Percentiles rank a stretch among this genome's conserved stretches.
phyloP scores from a whole-genome alignment of 2,329 filamentous ascomycete genomes.

The Thielaviopsis musarum region DNA sequence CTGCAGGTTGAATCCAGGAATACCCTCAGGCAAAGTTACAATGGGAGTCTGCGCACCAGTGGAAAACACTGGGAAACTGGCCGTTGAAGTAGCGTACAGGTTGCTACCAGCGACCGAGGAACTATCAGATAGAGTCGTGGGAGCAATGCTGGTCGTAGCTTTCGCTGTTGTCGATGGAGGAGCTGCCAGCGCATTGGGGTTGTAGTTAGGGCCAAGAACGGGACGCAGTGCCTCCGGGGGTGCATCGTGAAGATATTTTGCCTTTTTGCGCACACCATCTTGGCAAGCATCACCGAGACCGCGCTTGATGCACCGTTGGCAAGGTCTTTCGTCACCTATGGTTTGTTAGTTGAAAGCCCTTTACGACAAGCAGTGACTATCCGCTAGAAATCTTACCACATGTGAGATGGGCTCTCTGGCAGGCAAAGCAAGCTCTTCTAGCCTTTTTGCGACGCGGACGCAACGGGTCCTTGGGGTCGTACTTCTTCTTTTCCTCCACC shows the following conservation, averaged over 20 bases:
- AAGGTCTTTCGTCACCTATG: slow-evolving; percentile 84
- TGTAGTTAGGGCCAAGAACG: slow-evolving; percentile 59
- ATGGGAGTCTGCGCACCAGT: slow-evolving; percentile 27
- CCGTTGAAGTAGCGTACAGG: slow-evolving; percentile 32
- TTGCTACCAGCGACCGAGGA: slow-evolving; percentile 24
- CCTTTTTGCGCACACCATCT: slow-evolving; percentile 95
- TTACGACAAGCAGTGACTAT: slow-evolving; percentile 3
- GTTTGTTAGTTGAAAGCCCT: slow-evolving; percentile 1
- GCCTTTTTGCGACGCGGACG: slow-evolving; percentile 91
- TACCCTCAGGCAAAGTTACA: slow-evolving; percentile 27
- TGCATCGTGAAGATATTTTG: slow-evolving; percentile 95
- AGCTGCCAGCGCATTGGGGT: slow-evolving; percentile 29
- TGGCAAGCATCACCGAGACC: slow-evolving; percentile 82
- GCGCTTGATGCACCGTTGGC: slow-evolving; percentile 84
- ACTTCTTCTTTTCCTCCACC: slow-evolving; percentile 46
- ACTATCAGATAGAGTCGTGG: slow-evolving; percentile 29
- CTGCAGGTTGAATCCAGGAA: slow-evolving; percentile 41
- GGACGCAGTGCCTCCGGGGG: slow-evolving; percentile 77
- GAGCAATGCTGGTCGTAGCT: slow-evolving; percentile 12
- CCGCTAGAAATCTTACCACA: slow-evolving; percentile 55
- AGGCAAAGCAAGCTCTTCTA: slow-evolving; percentile 85
- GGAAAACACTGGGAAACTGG: slow-evolving; percentile 35
- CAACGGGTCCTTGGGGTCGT: slow-evolving; percentile 74
- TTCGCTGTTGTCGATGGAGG: slow-evolving; percentile 13
- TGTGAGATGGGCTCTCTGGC: slow-evolving; percentile 90